Evolutionary conservation across 192 early-diverging fungal species (phyloP), one percentile per base, ranked within the genome.

Genomic region (Coemansia umbellata): DNA sequence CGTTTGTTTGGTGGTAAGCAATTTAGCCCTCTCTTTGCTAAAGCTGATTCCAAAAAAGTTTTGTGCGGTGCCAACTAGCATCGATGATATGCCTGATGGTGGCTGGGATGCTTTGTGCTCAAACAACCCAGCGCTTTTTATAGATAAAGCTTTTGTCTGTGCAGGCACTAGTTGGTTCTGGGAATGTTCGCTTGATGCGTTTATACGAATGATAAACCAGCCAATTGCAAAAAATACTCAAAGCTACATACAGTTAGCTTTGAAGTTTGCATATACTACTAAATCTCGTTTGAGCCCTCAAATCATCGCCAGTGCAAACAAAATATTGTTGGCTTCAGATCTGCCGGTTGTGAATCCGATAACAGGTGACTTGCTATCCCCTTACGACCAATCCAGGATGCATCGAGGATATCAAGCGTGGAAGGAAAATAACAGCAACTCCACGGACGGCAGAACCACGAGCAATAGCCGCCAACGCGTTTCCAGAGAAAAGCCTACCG

Each of bases 191-290:
- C 33, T 66, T 22, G 28, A 27, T 11, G 50, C 50, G 14, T 33
- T 66, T 47, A 28, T 18, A 6, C 11, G 42, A 4, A 26, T n/a
- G 4, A 21, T 39, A 23, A 14, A 22, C 19, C 13, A 7, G 13
- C 27, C 24, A 17, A 28, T 39, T 19, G 5, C 39, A 27, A 22
- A 15, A 1, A 27, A 9, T 3, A 27, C 27, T 27, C 45, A 45
- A 15, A 42, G 33, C 28, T 27, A 51, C 15, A 36, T 58, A 31
- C 55, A 58, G 28, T 43, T 51, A 15, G 40, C 43, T 3, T 42
- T 66, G 17, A 66, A 66, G 50, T 35, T 66, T 18, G 44, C 42
- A 1, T 66, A 35, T 21, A 11, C 58, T 11, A 21, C 19, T 19
- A 18, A 51, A 5, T 41, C 45, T 11, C 31, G 30, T 3, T 15